Base-by-base conservation (phyloP, 2,329 filamentous ascomycete genomes). In the Cordyceps cateniannulata region DNA sequence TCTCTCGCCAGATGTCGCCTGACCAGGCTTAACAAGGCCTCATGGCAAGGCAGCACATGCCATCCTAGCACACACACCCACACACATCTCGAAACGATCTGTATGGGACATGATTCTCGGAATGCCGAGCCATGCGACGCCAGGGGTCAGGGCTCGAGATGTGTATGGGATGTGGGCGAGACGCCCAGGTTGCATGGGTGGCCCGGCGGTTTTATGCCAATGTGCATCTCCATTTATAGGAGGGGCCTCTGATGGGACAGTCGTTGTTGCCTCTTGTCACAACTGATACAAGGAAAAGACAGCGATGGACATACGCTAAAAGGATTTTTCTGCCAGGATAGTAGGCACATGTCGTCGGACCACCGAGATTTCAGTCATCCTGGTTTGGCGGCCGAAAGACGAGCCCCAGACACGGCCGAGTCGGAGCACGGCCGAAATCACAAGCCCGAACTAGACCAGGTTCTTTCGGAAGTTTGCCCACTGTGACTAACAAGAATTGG, bases 391-490 rank as follows among this genome's bases (percentile, higher is more conserved):
- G 51, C 51, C 51, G 35, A 44, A 40, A 42, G 51, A 44, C 24
- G 22, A 44, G 35, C 12, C 38, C 18, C 38, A n/a, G 40, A 55
- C 52, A 55, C 52, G 52, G 52, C 52, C 52, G 52, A 55, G 52
- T 55, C 38, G 25, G 52, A 29, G 40, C 18, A 8, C 38, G n/a
- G 20, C 50, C 50, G 40, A 44, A 35, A 9, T 22, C 25, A 45
- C 40, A n/a, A 53, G 51, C 16, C 51, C 22, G 5, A 38, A n/a
- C 51, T n/a, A 52, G 25, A 20, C n/a, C 25, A 32, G 7, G 27
- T 20, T 35, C 35, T 9, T 5, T 44, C 42, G n/a, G n/a, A 44
- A 4, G 38, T 16, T 42, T 42, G 18, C 8, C 18, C 42, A 10
- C 8, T 44, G 42, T 22, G 42, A 44, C 42, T 20, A 44, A 44